Conservation (phyloP, 345 rosid genomes). For the Moringa oleifera region DNA sequence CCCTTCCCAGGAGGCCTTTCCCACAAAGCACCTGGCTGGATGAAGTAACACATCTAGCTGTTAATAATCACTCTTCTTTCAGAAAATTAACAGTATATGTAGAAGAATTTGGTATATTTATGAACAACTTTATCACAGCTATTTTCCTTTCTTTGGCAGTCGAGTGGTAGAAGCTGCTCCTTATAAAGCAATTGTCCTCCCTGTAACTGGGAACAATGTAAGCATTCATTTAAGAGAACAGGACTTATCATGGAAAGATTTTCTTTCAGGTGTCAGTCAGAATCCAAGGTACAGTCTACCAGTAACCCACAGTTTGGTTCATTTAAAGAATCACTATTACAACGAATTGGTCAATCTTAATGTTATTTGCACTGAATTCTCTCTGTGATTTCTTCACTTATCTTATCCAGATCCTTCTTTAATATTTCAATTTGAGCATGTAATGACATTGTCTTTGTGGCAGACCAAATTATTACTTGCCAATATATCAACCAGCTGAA, state of each 20-base stretch:
- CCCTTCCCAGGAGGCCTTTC: neutral
- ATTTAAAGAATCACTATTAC: neutral
- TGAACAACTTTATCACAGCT: neutral
- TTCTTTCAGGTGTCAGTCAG: conserved; percentile 35
- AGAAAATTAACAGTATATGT: too few relatives aligned
- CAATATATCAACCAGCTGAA: conserved; percentile 51
- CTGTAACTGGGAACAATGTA: conserved; percentile 44
- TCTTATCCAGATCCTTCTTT: neutral
- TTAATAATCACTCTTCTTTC: too few relatives aligned
- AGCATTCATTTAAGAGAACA: conserved; percentile 54
- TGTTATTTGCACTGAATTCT: neutral
- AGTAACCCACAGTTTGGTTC: neutral
- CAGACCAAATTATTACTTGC: conserved; percentile 41
- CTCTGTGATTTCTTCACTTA: neutral
- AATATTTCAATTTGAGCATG: neutral
- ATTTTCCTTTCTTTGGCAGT: conserved; percentile 30
- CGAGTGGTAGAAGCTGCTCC: conserved; percentile 83
- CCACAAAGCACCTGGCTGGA: neutral
- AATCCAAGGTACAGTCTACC: conserved; percentile 42
- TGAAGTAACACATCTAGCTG: neutral
- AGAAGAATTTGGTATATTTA: too few relatives aligned
- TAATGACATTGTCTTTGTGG: conserved; percentile 12
- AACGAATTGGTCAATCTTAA: neutral
- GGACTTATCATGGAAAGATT: conserved; percentile 63
- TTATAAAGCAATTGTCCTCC: conserved; percentile 63